Conservation (phyloP, 202 grass and related monocot species). For the Digitaria exilis region DNA sequence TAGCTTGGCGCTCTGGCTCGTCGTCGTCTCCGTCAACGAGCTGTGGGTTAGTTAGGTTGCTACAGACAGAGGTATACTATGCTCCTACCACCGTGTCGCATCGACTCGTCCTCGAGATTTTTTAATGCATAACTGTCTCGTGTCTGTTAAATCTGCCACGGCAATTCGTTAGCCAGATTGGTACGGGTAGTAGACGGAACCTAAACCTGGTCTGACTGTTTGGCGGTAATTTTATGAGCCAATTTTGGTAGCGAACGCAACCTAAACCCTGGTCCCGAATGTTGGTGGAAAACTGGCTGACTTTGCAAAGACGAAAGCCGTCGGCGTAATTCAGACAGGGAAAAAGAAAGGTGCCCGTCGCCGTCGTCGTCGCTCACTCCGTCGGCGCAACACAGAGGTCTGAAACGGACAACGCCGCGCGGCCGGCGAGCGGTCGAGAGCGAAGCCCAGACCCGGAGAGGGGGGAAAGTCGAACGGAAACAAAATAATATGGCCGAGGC, state of each 20-base stretch:
- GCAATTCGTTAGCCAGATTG: not conserved
- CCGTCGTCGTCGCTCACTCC: not conserved
- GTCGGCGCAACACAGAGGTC: constrained; percentile 1
- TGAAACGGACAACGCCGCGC: not conserved
- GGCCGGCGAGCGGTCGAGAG: not conserved
- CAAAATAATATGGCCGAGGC: not conserved
- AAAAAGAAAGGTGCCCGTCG: not conserved
- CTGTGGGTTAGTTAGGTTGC: no score
- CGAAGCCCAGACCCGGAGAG: not conserved
- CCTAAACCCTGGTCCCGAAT: no score
- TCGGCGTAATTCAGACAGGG: not conserved
- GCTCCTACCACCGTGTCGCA: no score
- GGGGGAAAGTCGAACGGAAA: no score
- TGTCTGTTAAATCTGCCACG: no score
- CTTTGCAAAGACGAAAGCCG: not conserved
- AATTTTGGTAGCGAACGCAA: no score
- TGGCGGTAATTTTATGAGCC: no score
- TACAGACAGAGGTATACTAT: no score
- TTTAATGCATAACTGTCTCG: no score
- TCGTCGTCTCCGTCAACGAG: not conserved
- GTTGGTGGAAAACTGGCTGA: no score
- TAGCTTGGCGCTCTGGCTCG: not conserved
- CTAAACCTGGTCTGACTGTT: not conserved
- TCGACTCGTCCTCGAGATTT: no score
- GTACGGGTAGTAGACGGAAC: not conserved